A percentile compares a stretch with the other conserved stretches of the same genome.
Conservation (phyloP, 805 yeast genomes). For the Novakomyces olei region DNA sequence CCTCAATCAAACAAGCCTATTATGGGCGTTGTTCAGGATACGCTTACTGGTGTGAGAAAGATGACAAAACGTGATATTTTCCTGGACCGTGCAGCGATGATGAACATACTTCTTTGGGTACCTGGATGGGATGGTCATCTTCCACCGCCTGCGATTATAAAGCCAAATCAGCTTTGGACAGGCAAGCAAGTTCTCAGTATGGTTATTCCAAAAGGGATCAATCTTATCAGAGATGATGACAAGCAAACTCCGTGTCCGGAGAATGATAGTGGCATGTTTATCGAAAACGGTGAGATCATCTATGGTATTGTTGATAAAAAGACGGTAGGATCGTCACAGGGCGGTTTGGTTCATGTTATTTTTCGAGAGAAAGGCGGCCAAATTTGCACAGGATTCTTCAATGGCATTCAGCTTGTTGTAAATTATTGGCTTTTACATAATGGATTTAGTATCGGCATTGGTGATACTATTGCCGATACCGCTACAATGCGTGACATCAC, state of each 20-base stretch:
- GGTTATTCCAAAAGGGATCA: conserved; percentile 91
- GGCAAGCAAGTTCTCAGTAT: conserved; percentile 86
- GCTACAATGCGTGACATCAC: conserved; percentile 86
- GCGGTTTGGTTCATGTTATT: conserved; percentile 92
- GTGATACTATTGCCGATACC: conserved; percentile 98
- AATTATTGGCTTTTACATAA: conserved; percentile 91
- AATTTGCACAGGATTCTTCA: conserved; percentile 71
- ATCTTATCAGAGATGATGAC: conserved; percentile 81
- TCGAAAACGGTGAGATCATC: conserved; percentile 86
- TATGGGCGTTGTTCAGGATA: conserved; percentile 99
- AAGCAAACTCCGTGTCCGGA: conserved; percentile 65
- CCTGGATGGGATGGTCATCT: conserved; percentile 97
- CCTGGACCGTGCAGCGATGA: conserved; percentile 76
- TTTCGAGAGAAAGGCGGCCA: conserved; percentile 93
- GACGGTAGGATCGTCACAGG: conserved; percentile 95
- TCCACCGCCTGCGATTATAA: conserved; percentile 82
- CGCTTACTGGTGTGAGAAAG: conserved; percentile 90
- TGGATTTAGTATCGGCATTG: conserved; percentile 97
- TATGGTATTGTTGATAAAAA: conserved; percentile 97
- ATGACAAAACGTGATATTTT: conserved; percentile 80
- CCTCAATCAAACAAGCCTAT: conserved; percentile 98
- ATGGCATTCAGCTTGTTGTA: conserved; percentile 83
- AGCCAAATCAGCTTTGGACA: conserved; percentile 92
- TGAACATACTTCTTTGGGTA: conserved; percentile 93
- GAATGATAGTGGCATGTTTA: conserved; percentile 85